Conservation (phyloP, 371 early-diverging fungal species). For the Nematocida minor region DNA sequence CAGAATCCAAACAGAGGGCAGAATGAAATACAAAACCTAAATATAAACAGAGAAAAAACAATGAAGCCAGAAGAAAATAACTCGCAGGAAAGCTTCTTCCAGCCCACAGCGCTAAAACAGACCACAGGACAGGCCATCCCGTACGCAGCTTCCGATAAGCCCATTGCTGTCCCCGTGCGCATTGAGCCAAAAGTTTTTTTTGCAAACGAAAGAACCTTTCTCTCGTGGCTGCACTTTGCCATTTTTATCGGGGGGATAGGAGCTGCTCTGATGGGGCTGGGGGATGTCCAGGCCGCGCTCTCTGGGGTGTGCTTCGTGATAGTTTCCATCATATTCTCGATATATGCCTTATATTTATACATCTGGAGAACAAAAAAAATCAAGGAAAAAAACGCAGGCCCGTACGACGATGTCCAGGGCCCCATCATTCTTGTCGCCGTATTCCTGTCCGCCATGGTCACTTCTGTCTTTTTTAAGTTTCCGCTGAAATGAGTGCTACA, state of each 20-base stretch:
- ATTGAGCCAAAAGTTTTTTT: conserved; percentile 97
- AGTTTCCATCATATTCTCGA: conserved; percentile 72
- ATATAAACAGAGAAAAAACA: conserved; percentile 50
- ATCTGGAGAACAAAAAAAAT: conserved; percentile 76
- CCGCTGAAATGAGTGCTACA: conserved; percentile 53
- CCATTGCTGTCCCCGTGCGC: conserved; percentile 67
- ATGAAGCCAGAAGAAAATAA: conserved; percentile 31
- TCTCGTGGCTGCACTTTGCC: conserved; percentile 76
- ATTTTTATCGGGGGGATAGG: conserved; percentile 67
- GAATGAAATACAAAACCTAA: conserved; percentile 6
- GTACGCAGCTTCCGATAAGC: conserved; percentile 21
- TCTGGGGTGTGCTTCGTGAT: conserved; percentile 70
- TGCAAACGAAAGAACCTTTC: conserved; percentile 96
- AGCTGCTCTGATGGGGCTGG: conserved; percentile 65
- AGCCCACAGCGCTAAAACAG: not conserved
- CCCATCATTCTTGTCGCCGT: conserved; percentile 78
- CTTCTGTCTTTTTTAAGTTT: conserved; percentile 81
- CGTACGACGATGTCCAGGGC: conserved; percentile 66
- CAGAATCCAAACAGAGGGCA: conserved; percentile 8
- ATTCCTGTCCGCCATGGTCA: conserved; percentile 74
- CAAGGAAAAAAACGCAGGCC: conserved; percentile 63
- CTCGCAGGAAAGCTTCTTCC: conserved; percentile 7
- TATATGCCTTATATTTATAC: conserved; percentile 81
- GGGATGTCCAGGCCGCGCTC: conserved; percentile 51
- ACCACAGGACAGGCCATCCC: conserved; percentile 28